A percentile compares a stretch with the other conserved stretches of the same genome.
phyloP scores from a whole-genome alignment of 371 early-diverging fungal species.

The Rhizomucor miehei region DNA sequence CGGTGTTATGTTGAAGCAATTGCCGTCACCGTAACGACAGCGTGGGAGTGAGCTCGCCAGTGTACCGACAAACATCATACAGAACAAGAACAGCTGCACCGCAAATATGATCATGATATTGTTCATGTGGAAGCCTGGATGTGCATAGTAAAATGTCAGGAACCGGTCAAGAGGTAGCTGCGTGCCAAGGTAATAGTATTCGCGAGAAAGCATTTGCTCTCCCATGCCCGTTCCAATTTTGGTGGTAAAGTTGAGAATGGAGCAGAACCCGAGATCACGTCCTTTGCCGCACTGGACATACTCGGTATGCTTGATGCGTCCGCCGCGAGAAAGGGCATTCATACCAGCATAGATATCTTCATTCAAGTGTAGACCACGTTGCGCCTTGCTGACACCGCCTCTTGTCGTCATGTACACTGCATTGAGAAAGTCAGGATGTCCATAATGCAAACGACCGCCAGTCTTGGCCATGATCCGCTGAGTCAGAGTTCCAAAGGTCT shows the following conservation, averaged over 20 bases:
- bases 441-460: slow-evolving; percentile 82
- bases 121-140: slow-evolving; percentile 90
- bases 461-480: slow-evolving; percentile 88
- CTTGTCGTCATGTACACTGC: slow-evolving; percentile 85
- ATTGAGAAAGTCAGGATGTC: slow-evolving; percentile 91
- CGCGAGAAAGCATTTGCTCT: slow-evolving; percentile 87
- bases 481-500: slow-evolving; percentile 85
- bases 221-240: slow-evolving; percentile 93
- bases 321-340: slow-evolving; percentile 82
- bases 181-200: slow-evolving; percentile 86
- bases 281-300: slow-evolving; percentile 93
- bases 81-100: slow-evolving; percentile 80
- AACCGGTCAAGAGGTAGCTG: slow-evolving; percentile 81
- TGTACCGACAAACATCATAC: slow-evolving; percentile 72
- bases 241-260: slow-evolving; percentile 84
- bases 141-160: slow-evolving; percentile 86
- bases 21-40: slow-evolving; percentile 24
- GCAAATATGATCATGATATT: slow-evolving; percentile 89
- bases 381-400: slow-evolving; percentile 87
- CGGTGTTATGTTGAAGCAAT: slow-evolving; percentile 71
- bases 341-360: slow-evolving; percentile 94
- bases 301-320: slow-evolving; percentile 89
- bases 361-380: slow-evolving; percentile 86
- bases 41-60: slow-evolving; percentile 62
- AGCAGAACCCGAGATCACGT: slow-evolving; percentile 86